Evolutionary conservation across 2,329 filamentous ascomycete genomes (phyloP).

Genomic region (Coleophoma eucalyptorum): DNA sequence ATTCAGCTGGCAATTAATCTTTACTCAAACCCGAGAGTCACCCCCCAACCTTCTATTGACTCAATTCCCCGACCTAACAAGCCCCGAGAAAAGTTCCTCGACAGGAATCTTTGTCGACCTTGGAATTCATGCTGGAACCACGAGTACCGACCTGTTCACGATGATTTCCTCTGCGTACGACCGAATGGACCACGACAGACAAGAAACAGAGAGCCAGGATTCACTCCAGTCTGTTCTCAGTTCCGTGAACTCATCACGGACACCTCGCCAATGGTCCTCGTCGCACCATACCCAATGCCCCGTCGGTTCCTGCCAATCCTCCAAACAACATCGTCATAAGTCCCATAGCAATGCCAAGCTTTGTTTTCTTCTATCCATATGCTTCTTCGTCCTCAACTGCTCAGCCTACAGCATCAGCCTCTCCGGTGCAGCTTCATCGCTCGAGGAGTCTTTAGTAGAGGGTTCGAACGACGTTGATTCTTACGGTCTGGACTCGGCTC

Average conservation of each 20-base stretch:
- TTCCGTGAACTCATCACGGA: constrained; percentile 3
- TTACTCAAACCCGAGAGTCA: too few species aligned
- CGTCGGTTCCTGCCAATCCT: background rate
- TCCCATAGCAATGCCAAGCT: constrained; percentile 2
- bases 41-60: too few species aligned
- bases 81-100: too few species aligned
- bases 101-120: constrained; percentile 9
- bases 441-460: constrained; percentile 23
- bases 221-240: background rate
- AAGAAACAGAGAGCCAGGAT: background rate
- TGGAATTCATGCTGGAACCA: constrained; percentile 24
- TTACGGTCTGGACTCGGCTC: background rate
- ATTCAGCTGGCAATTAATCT: too few species aligned
- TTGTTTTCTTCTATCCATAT: constrained; percentile 17
- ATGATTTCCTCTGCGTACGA: background rate
- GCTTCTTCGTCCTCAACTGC: constrained; percentile 15
- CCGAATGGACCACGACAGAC: background rate
- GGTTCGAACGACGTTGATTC: constrained; percentile 1
- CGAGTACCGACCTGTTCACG: constrained; percentile 12
- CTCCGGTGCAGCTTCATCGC: constrained; percentile 4
- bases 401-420: constrained; percentile 10
- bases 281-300: constrained; percentile 15
- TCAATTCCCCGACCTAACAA: too few species aligned
- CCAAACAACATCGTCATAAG: constrained; percentile 3
- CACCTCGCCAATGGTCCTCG: constrained; percentile 6